Evolutionary conservation across 2,329 filamentous ascomycete species (phyloP).

Genomic region (Hymenoscyphus salicellus): DNA sequence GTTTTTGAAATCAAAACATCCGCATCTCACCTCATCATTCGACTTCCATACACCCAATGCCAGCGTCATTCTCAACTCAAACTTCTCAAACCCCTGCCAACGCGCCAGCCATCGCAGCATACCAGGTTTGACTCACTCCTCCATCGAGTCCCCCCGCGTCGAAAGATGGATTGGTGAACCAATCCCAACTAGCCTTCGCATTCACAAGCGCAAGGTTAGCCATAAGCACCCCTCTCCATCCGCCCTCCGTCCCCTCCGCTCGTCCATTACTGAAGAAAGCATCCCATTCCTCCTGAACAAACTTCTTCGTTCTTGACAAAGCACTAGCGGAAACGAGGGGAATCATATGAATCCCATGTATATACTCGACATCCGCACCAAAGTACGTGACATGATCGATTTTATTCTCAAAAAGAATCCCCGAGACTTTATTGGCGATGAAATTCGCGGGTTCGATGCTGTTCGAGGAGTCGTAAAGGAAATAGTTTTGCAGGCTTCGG

Average conservation of each 20-base stretch:
- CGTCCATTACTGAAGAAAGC: constrained; percentile 69
- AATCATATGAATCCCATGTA: constrained; percentile 50
- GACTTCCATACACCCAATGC: background rate
- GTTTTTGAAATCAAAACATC: background rate
- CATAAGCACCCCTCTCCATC: constrained; percentile 83
- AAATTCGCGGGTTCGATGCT: constrained; percentile 71
- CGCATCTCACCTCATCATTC: background rate
- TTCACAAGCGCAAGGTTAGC: constrained; percentile 79
- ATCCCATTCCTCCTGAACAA: constrained; percentile 81
- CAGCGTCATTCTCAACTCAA: background rate
- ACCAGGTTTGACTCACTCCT: constrained; percentile 82
- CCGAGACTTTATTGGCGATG: constrained; percentile 70
- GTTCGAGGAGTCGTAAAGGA: constrained; percentile 72
- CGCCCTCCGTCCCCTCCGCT: constrained; percentile 62
- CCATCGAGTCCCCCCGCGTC: constrained; percentile 71
- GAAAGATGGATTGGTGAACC: constrained; percentile 68
- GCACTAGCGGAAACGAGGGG: constrained; percentile 48
- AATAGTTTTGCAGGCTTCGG: constrained; percentile 74
- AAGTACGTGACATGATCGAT: constrained; percentile 92
- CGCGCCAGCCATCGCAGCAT: constrained; percentile 73
- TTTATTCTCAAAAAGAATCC: constrained; percentile 89
- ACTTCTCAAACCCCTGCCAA: constrained; percentile 1
- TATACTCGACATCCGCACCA: constrained; percentile 66
- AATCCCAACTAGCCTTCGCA: constrained; percentile 65
- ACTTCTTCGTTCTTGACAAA: constrained; percentile 62